Evolutionary conservation across 1,139 yeast species (phyloP).

Genomic region (Casaregolazyma lundiana): DNA sequence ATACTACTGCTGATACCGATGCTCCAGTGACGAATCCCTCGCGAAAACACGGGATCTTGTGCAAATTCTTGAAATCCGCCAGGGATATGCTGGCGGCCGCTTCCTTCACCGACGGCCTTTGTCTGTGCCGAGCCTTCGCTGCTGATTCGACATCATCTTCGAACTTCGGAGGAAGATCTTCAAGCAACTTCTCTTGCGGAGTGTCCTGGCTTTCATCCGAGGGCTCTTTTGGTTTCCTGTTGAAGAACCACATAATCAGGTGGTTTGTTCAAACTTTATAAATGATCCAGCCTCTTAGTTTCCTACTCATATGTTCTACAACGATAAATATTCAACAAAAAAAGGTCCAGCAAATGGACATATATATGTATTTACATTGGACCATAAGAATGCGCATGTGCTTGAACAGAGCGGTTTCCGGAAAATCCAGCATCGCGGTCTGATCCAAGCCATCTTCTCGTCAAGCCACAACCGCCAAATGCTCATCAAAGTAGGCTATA

Average conservation of each 20-base stretch:
- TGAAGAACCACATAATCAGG: not conserved
- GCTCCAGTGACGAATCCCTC: constrained; percentile 86
- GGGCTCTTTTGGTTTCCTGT: not conserved
- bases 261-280: too few species aligned
- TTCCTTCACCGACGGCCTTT: constrained; percentile 18
- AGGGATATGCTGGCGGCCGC: constrained; percentile 24
- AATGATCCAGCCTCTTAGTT: constrained; percentile 16
- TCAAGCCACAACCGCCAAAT: constrained; percentile 4
- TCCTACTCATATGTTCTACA: too few species aligned
- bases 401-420: constrained; percentile 19
- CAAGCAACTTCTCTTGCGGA: constrained; percentile 20
- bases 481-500: constrained; percentile 32
- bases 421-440: constrained; percentile 1
- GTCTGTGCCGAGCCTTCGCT: constrained; percentile 5
- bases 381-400: constrained; percentile 24
- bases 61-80: constrained; percentile 57
- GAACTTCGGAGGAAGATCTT: constrained; percentile 34
- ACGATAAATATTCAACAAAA: too few species aligned
- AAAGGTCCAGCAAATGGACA: constrained; percentile 21
- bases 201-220: not conserved
- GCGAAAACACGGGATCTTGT: constrained; percentile 80
- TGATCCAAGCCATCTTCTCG: constrained; percentile 6
- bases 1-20: constrained; percentile 76
- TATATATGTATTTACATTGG: constrained; percentile 28
- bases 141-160: constrained; percentile 26